Evolutionary conservation across 176 grass and related monocot genomes (phyloP), one percentile per base, ranked within the genome.

Genomic region (Triticum monococcum): DNA sequence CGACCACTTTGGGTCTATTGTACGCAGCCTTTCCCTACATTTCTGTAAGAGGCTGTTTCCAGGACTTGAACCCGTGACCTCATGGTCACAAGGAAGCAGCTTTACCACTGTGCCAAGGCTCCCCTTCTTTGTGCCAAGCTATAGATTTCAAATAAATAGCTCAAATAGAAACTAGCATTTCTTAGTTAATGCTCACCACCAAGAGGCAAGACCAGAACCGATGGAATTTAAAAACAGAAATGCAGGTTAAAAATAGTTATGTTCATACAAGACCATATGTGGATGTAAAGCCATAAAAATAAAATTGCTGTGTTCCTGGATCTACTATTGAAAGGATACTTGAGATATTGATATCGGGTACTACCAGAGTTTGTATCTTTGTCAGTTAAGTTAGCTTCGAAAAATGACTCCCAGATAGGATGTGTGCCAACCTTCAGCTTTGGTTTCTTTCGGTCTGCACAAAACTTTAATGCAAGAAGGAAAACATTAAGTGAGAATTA

Each of bases 391-490:
- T 52, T 91, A 41, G 91, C 92, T 75, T 98, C 93, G 5, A 95
- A 87, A 78, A 98, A 90, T 75, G 93, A 86, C 93, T 98, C 96
- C 88, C 92, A 98, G 32, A 98, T 89, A 82, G 82, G 57, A 89
- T 79, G 90, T 83, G 84, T 86, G 72, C 90, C 88, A 92, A 87
- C 72, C 82, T 89, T 89, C 67, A 91, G 38, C 64, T 79, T 94
- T 78, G 93, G 70, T 71, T 92, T 95, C 79, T 92, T 86, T 72
- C 88, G 86, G 78, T 89, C 84, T 89, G 81, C 88, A 61, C 96
- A 98, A 66, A 88, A 91, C 96, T 98, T 86, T 71, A 63, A 57
- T 52, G 57, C 12, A 84, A 54, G 80, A 88, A 78, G 84, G 69
- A 90, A 85, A 66, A 22, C 28, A 61, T 4, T 46, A 50, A 77